Evolutionary conservation across 257 asterid genomes (phyloP).

Genomic region (Capsicum pubescens): DNA sequence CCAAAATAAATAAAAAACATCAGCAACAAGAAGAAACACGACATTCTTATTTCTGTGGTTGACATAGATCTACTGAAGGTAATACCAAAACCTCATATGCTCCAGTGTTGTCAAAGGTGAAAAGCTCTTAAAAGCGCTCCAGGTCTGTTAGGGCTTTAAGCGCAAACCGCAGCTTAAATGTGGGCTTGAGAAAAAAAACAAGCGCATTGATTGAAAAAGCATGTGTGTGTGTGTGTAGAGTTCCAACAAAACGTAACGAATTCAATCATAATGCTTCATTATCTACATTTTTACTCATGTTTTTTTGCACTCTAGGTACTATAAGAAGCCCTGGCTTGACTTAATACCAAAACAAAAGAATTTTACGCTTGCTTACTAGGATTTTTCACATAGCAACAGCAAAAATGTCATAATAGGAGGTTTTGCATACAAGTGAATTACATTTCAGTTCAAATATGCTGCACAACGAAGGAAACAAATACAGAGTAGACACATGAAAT

Average conservation of each 20-base stretch:
- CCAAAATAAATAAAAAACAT: constrained; percentile 1
- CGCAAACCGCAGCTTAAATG: neutral
- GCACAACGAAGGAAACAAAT: neutral
- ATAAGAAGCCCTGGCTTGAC: neutral
- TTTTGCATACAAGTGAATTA: neutral
- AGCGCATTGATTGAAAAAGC: neutral
- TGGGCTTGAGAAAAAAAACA: neutral
- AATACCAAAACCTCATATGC: constrained; percentile 13
- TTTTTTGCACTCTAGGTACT: neutral
- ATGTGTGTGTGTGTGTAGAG: neutral
- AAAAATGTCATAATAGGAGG: constrained; percentile 17
- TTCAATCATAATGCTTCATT: neutral
- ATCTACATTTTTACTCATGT: neutral
- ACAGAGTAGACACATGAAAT: constrained; percentile 4
- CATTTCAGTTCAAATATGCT: neutral
- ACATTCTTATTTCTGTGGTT: neutral
- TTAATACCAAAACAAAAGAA: neutral
- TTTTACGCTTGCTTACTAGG: constrained; percentile 1
- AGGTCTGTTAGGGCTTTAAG: neutral
- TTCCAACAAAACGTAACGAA: neutral
- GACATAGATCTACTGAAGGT: constrained; percentile 4
- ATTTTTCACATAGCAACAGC: neutral
- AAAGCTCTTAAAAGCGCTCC: neutral
- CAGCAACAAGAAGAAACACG: neutral
- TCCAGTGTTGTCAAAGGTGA: constrained; percentile 3